Evolutionary conservation across 2,329 filamentous ascomycete genomes (phyloP).

Genomic region (Chaetoscypha palmicola): DNA sequence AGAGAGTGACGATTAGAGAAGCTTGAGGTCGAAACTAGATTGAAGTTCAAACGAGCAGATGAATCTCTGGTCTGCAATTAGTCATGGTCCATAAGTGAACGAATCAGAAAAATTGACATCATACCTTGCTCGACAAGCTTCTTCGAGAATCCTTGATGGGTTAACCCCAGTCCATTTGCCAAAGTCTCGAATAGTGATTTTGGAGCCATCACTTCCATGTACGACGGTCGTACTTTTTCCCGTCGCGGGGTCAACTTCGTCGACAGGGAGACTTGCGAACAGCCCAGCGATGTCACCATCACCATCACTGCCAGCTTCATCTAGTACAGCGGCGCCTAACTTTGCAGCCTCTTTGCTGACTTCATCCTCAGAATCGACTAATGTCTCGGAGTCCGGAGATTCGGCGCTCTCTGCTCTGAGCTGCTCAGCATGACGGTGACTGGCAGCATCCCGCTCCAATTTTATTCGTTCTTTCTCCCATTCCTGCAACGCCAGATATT

Average conservation of each 20-base stretch:
- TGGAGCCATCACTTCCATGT: constrained; percentile 44
- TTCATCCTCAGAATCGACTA: constrained; percentile 38
- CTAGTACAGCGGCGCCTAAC: constrained; percentile 52
- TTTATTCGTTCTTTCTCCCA: constrained; percentile 56
- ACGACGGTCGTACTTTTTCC: constrained; percentile 53
- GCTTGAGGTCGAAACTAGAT: constrained; percentile 61
- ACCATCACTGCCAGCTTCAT: constrained; percentile 44
- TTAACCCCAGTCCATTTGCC: constrained; percentile 72
- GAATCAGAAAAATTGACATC: constrained; percentile 11
- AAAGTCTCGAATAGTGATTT: constrained; percentile 69
- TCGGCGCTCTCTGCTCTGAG: constrained; percentile 20
- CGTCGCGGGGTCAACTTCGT: constrained; percentile 49
- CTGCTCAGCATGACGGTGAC: constrained; percentile 7
- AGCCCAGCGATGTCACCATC: constrained; percentile 49
- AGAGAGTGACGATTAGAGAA: constrained; percentile 73
- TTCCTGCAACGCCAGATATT: constrained; percentile 52
- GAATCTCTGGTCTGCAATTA: constrained; percentile 52
- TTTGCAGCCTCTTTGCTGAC: constrained; percentile 50
- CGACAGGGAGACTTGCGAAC: constrained; percentile 54
- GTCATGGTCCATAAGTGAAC: not conserved
- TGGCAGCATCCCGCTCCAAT: constrained; percentile 51
- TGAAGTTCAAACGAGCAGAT: constrained; percentile 59
- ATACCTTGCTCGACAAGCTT: constrained; percentile 76
- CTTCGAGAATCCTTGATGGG: constrained; percentile 72
- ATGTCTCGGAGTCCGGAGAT: constrained; percentile 21